A percentile compares a stretch with the other conserved stretches of the same genome.
These are phyloP conservation scores for Candida glaebosa DNA, from an alignment of 805 yeast genomes.

Conservation along the genomic window DNA sequence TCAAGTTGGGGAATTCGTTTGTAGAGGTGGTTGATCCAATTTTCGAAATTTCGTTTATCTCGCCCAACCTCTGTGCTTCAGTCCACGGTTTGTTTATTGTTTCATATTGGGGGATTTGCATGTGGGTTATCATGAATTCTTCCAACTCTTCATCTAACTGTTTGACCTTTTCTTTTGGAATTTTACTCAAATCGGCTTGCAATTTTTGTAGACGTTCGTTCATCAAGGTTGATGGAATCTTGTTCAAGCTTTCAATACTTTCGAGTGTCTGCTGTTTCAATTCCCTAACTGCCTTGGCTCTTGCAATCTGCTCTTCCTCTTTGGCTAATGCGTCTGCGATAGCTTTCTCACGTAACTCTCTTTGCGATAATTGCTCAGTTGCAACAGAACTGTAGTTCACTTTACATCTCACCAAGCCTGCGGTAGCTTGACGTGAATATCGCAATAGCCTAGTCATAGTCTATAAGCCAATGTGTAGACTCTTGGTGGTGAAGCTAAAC, in stretches of 20 bases:
- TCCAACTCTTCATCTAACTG: slow-evolving; percentile 40
- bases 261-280: slow-evolving; percentile 24
- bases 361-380: slow-evolving; percentile 17
- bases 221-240: slow-evolving; percentile 29
- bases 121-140: slow-evolving; percentile 30
- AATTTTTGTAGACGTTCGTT: slow-evolving; percentile 27
- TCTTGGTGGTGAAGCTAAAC: not conserved
- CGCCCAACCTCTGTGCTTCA: slow-evolving; percentile 3
- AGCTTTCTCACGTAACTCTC: slow-evolving; percentile 36
- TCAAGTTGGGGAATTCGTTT: slow-evolving; percentile 57
- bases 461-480: not conserved
- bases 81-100: slow-evolving; percentile 35
- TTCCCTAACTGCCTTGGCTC: slow-evolving; percentile 31
- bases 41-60: slow-evolving; percentile 10
- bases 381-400: slow-evolving; percentile 1
- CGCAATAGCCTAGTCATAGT: slow-evolving; percentile 4
- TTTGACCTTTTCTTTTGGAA: slow-evolving; percentile 31
- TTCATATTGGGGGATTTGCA: slow-evolving; percentile 30
- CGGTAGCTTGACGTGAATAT: slow-evolving; percentile 1
- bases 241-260: slow-evolving; percentile 30
- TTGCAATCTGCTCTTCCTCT: slow-evolving; percentile 38
- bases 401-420: not conserved
- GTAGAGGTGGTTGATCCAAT: slow-evolving; percentile 31
- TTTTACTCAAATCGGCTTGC: slow-evolving; percentile 24
- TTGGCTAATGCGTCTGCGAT: slow-evolving; percentile 41